Conservation (phyloP, 73 alveolate species). For the Uronychia setigera region DNA sequence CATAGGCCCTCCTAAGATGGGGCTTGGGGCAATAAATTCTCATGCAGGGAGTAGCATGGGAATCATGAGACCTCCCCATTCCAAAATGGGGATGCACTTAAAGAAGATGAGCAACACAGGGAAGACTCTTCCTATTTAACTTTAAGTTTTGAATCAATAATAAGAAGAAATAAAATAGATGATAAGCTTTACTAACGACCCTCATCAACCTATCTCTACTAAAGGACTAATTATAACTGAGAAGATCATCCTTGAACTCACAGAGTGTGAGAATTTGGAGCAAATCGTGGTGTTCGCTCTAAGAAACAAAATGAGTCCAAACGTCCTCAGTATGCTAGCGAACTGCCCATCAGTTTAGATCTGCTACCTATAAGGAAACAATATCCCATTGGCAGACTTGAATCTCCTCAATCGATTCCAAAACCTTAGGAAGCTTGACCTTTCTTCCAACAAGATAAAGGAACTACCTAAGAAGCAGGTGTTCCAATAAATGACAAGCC, state of each 20-base stretch:
- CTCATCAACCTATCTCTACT: too few relatives aligned
- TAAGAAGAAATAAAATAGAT: too few relatives aligned
- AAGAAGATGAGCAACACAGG: too few relatives aligned
- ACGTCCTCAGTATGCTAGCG: conserved; percentile 28
- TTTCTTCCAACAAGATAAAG: conserved; percentile 32
- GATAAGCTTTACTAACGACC: too few relatives aligned
- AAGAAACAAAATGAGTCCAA: conserved; percentile 35
- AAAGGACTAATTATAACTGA: too few relatives aligned
- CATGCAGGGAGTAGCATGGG: too few relatives aligned
- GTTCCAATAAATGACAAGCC: not conserved
- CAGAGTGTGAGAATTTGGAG: conserved; percentile 58
- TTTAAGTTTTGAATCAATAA: too few relatives aligned
- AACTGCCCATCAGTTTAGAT: conserved; percentile 35
- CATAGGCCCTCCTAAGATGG: too few relatives aligned
- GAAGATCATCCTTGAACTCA: conserved; percentile 36
- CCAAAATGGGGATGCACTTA: too few relatives aligned
- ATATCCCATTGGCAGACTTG: conserved; percentile 20
- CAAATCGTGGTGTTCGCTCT: conserved; percentile 52
- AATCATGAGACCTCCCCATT: too few relatives aligned
- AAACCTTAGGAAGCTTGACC: conserved; percentile 46
- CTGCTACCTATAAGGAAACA: conserved; percentile 48
- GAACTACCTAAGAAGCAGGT: conserved; percentile 37
- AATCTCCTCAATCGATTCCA: conserved; percentile 21
- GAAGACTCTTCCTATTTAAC: too few relatives aligned
- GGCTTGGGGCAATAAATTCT: too few relatives aligned